A percentile compares a stretch with the other conserved stretches of the same genome.
Conservation (phyloP, 768 basidiomycete species). For the Lentinula lateritia region DNA sequence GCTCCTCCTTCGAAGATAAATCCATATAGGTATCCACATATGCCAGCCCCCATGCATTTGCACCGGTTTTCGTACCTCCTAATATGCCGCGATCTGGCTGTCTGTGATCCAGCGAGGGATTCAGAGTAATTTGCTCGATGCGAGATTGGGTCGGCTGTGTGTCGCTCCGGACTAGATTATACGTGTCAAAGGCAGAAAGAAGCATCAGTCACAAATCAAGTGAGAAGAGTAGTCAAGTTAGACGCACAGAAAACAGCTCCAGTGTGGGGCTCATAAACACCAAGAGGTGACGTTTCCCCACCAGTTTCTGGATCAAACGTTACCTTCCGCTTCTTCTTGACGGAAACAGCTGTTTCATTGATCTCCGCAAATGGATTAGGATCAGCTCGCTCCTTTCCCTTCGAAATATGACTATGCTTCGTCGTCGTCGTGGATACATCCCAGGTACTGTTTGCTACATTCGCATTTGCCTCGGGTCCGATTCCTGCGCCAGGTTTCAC, state of each 20-base stretch:
- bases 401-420: background rate
- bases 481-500: slow-evolving; percentile 48
- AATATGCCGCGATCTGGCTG: slow-evolving; percentile 33
- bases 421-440: slow-evolving; percentile 10
- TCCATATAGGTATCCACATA: slow-evolving; percentile 66
- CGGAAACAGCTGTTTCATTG: slow-evolving; percentile 18
- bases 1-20: slow-evolving; percentile 1
- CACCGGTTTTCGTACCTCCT: slow-evolving; percentile 71
- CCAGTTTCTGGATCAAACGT: slow-evolving; percentile 16
- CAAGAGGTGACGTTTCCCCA: slow-evolving; percentile 39
- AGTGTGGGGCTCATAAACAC: slow-evolving; percentile 81
- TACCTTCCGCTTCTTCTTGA: slow-evolving; percentile 23
- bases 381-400: slow-evolving; percentile 18
- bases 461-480: slow-evolving; percentile 24
- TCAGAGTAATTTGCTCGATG: slow-evolving; percentile 37
- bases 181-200: background rate
- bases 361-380: slow-evolving; percentile 19
- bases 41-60: slow-evolving; percentile 76
- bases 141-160: slow-evolving; percentile 68
- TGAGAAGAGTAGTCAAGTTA: background rate
- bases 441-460: slow-evolving; percentile 21
- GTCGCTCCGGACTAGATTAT: slow-evolving; percentile 57
- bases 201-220: too few relatives aligned
- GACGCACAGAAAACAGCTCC: slow-evolving; percentile 68
- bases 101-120: slow-evolving; percentile 26